Conservation (phyloP, 768 basidiomycete genomes). For the Sarcomyxa edulis region DNA sequence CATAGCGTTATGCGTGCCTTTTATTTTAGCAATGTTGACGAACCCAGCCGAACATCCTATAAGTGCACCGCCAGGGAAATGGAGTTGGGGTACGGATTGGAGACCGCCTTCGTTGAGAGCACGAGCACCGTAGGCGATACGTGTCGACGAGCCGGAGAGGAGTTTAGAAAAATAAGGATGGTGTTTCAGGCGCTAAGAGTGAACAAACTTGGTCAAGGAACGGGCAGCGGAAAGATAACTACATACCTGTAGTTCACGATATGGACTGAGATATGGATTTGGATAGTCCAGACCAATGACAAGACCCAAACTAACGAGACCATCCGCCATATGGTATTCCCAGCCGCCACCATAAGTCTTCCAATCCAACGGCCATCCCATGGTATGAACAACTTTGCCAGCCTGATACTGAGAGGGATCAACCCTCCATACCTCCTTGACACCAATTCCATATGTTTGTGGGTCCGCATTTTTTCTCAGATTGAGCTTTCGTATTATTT, state of each 20-base stretch:
- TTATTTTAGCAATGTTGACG: slow-evolving; percentile 95
- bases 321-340: slow-evolving; percentile 93
- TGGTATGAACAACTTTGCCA: slow-evolving; percentile 84
- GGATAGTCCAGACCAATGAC: slow-evolving; percentile 93
- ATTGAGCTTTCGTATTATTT: slow-evolving; percentile 67
- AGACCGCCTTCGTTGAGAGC: slow-evolving; percentile 90
- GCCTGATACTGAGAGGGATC: slow-evolving; percentile 56
- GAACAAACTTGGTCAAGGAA: slow-evolving; percentile 8
- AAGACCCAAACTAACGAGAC: slow-evolving; percentile 84
- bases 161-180: slow-evolving; percentile 88
- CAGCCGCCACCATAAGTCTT: slow-evolving; percentile 90
- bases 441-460: slow-evolving; percentile 93
- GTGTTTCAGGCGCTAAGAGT: slow-evolving; percentile 85
- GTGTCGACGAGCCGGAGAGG: slow-evolving; percentile 51
- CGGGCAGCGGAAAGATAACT: background rate
- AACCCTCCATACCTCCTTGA: slow-evolving; percentile 98
- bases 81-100: slow-evolving; percentile 78
- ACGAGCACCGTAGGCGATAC: slow-evolving; percentile 89
- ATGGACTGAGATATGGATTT: slow-evolving; percentile 91
- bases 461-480: slow-evolving; percentile 68
- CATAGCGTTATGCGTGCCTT: slow-evolving; percentile 99
- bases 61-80: slow-evolving; percentile 92
- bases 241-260: slow-evolving; percentile 85
- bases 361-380: slow-evolving; percentile 88
- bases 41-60: slow-evolving; percentile 96